A percentile compares a stretch with the other conserved stretches of the same genome.
Conservation (phyloP, 2,329 filamentous ascomycete species). For the Cytospora paraplurivora region DNA sequence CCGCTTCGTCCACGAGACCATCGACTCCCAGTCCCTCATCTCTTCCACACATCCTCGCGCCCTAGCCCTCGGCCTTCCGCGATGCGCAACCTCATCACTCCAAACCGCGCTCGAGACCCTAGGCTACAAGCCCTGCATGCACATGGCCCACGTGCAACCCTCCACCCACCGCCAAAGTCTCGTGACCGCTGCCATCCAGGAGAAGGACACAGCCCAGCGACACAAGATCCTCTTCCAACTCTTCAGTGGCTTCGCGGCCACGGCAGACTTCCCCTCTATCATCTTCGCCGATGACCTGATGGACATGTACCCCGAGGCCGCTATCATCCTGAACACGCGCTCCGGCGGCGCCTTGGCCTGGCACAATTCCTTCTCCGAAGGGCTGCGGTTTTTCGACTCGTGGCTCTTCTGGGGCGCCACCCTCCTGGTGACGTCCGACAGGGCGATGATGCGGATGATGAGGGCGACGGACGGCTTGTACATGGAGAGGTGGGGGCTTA, state of each 20-base stretch:
- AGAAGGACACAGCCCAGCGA: conserved; percentile 34
- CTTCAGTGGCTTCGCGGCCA: conserved; percentile 37
- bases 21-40: conserved; percentile 3
- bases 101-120: conserved; percentile 40
- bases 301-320: conserved; percentile 42
- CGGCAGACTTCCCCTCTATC: conserved; percentile 37
- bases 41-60: conserved; percentile 8
- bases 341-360: conserved; percentile 17
- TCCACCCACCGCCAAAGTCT: conserved; percentile 33
- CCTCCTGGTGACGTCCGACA: conserved; percentile 22
- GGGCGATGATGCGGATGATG: conserved; percentile 27
- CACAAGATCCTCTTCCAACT: conserved; percentile 38
- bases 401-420: conserved; percentile 26
- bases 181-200: conserved; percentile 34
- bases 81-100: conserved; percentile 42
- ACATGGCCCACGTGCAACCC: conserved; percentile 34
- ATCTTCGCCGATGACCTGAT: conserved; percentile 42
- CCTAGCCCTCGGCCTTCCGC: conserved; percentile 35
- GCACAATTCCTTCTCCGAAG: conserved; percentile 23
- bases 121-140: conserved; percentile 38
- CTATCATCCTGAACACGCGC: conserved; percentile 38
- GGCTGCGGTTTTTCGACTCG: conserved; percentile 26
- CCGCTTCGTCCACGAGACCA: conserved; percentile 24
- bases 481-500: conserved; percentile 21
- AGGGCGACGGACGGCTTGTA: conserved; percentile 20